phyloP scores from a whole-genome alignment of 2,329 filamentous ascomycete species.

The Aspergillus flavus region DNA sequence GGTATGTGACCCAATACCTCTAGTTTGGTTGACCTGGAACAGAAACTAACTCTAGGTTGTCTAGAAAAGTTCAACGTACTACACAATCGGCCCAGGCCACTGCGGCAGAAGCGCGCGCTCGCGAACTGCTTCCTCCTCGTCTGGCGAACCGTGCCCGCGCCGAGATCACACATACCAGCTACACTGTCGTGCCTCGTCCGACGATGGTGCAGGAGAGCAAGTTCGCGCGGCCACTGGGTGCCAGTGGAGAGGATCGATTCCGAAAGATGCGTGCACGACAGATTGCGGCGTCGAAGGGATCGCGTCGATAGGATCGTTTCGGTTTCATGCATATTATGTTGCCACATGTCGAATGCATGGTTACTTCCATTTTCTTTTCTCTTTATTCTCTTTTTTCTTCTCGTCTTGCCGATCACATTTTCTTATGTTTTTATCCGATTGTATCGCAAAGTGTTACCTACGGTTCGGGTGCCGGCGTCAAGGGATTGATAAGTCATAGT shows the following conservation, averaged over 20 bases:
- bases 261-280: constrained; percentile 53
- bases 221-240: constrained; percentile 49
- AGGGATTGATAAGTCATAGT: neutral
- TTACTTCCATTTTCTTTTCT: neutral
- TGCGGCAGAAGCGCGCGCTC: constrained; percentile 54
- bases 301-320: constrained; percentile 34
- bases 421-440: neutral
- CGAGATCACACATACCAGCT: constrained; percentile 61
- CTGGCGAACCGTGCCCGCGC: constrained; percentile 61
- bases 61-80: constrained; percentile 41
- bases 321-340: constrained; percentile 2
- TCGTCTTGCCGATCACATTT: neutral
- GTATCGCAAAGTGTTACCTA: neutral
- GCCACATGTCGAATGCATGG: constrained; percentile 7
- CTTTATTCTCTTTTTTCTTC: neutral
- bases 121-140: constrained; percentile 55
- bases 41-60: neutral
- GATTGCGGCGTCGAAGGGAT: constrained; percentile 44
- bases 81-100: constrained; percentile 38
- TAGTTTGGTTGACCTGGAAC: neutral
- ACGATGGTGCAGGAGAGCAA: constrained; percentile 50
- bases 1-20: constrained; percentile 36
- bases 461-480: constrained; percentile 1
- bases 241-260: constrained; percentile 52
- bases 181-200: constrained; percentile 65